Conservation (phyloP, 805 yeast genomes). For the Naumovozyma dairenensis region DNA sequence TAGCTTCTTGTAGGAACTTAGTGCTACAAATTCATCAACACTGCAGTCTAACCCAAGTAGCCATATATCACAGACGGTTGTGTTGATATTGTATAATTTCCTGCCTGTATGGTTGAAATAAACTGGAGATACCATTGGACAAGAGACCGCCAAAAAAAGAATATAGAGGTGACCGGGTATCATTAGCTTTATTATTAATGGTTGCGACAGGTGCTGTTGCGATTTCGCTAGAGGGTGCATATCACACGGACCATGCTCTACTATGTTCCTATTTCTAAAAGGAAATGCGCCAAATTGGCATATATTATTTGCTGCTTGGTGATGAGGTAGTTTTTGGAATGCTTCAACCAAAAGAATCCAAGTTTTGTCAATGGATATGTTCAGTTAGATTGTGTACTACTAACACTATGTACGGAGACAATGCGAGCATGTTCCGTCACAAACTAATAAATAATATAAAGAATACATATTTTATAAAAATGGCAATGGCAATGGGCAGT, state of each 20-base stretch:
- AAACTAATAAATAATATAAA: too few relatives aligned
- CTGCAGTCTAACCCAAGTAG: constrained; percentile 28
- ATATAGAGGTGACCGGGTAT: constrained; percentile 22
- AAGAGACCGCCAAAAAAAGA: constrained; percentile 22
- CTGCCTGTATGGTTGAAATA: constrained; percentile 7
- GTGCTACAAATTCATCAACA: constrained; percentile 23
- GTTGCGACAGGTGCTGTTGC: too few relatives aligned
- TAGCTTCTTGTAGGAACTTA: constrained; percentile 62
- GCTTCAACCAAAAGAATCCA: constrained; percentile 23
- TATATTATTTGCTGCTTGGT: not conserved
- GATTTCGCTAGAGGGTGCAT: too few relatives aligned
- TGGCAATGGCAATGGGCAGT: too few relatives aligned
- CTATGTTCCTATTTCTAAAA: constrained; percentile 18
- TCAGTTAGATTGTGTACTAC: too few relatives aligned
- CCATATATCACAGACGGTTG: constrained; percentile 22
- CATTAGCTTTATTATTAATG: constrained; percentile 4
- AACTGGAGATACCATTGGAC: constrained; percentile 8
- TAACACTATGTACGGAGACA: too few relatives aligned
- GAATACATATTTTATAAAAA: too few relatives aligned
- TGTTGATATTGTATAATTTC: not conserved
- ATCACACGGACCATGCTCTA: too few relatives aligned
- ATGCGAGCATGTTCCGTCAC: too few relatives aligned
- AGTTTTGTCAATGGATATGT: constrained; percentile 22
- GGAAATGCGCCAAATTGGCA: too few relatives aligned
- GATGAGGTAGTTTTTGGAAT: constrained; percentile 14